Conservation (phyloP, 352 stramenopile genomes). For the Pythium monospermum region DNA sequence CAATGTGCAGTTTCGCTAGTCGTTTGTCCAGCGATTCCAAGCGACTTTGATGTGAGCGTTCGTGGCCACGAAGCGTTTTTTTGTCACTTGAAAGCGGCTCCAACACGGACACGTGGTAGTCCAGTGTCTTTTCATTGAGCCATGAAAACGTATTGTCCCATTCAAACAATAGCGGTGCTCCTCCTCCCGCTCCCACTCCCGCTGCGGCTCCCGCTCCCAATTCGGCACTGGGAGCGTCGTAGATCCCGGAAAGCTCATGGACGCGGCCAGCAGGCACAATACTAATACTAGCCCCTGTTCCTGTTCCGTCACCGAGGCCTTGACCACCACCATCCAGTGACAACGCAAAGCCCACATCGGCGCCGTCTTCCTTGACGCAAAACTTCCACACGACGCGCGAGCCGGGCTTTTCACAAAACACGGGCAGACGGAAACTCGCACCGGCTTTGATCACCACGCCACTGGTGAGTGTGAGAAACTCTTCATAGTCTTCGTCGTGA, state of each 20-base stretch:
- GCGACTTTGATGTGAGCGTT: conserved; percentile 22
- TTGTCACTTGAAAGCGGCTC: conserved; percentile 42
- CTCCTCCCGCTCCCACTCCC: background rate
- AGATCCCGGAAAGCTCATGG: conserved; percentile 45
- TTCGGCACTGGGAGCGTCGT: conserved; percentile 25
- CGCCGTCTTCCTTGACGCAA: conserved; percentile 57
- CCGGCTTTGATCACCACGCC: conserved; percentile 79
- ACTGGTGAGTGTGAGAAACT: conserved; percentile 67
- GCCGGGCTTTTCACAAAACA: conserved; percentile 58
- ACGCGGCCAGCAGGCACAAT: conserved; percentile 47
- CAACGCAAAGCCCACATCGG: conserved; percentile 57
- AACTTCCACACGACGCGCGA: conserved; percentile 82
- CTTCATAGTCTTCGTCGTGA: conserved; percentile 36
- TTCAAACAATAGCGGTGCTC: conserved; percentile 51
- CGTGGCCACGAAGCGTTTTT: conserved; percentile 29
- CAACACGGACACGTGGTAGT: conserved; percentile 77
- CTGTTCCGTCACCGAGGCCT: background rate
- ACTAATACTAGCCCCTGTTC: background rate
- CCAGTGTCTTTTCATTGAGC: conserved; percentile 81
- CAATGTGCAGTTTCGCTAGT: conserved; percentile 29
- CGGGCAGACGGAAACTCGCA: conserved; percentile 56
- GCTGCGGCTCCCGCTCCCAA: too few relatives aligned
- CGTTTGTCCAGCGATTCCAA: conserved; percentile 26
- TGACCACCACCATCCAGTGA: background rate
- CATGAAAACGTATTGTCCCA: conserved; percentile 86